Evolutionary conservation across 148 eudicot species (phyloP).

Genomic region (Rhododendron williamsianum): DNA sequence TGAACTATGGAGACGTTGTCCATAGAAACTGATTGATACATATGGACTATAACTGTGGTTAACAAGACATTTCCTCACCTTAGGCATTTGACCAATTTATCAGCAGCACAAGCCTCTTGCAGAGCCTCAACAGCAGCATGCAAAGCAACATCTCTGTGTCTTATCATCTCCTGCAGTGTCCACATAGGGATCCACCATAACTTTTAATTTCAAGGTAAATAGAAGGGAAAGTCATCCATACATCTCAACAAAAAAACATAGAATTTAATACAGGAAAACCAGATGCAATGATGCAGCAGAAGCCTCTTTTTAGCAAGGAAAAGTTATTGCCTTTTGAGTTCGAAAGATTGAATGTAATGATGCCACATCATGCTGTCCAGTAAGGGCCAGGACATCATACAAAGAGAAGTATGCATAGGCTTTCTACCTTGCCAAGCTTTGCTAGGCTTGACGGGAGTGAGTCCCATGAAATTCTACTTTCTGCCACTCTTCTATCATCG

Average conservation of each 20-base stretch:
- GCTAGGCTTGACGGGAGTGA: conserved; percentile 33
- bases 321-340: background rate
- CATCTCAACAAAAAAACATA: background rate
- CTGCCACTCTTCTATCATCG: conserved; percentile 22
- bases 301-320: background rate
- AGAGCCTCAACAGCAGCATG: conserved; percentile 48
- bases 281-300: background rate
- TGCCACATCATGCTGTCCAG: background rate
- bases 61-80: conserved; percentile 23
- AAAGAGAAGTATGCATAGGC: background rate
- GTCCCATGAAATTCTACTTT: conserved; percentile 34
- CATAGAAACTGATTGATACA: background rate
- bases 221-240: background rate
- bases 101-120: conserved; percentile 60
- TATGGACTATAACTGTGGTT: background rate
- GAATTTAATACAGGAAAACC: background rate
- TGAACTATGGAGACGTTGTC: background rate
- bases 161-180: conserved; percentile 37
- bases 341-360: background rate
- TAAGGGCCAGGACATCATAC: background rate
- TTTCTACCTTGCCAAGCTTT: conserved; percentile 41
- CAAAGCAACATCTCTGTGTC: conserved; percentile 40
- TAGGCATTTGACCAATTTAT: conserved; percentile 44
- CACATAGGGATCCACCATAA: background rate
- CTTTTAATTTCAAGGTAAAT: background rate